Evolutionary conservation across 176 grass and related monocot genomes (phyloP).

Genomic region (Poa pratensis): DNA sequence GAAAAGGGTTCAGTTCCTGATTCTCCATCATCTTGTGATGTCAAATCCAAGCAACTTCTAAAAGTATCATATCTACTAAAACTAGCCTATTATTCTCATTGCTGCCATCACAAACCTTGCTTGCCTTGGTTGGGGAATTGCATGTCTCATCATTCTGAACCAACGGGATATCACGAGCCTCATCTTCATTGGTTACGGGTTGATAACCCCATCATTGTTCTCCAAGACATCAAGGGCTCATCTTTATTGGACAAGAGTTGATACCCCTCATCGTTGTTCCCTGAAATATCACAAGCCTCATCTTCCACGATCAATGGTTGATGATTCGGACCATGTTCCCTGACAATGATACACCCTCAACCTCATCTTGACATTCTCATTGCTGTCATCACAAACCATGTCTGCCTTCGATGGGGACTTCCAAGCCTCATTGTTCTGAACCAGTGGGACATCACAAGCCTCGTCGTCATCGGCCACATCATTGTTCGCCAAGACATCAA

Average conservation of each 20-base stretch:
- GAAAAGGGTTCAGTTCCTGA: slow-evolving; percentile 56
- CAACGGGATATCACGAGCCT: slow-evolving; percentile 38
- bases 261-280: not conserved
- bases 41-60: slow-evolving; percentile 89
- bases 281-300: slow-evolving; percentile 21
- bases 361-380: not conserved
- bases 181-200: slow-evolving; percentile 41
- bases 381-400: slow-evolving; percentile 33
- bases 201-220: slow-evolving; percentile 24
- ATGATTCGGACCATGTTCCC: slow-evolving; percentile 22
- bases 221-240: slow-evolving; percentile 13
- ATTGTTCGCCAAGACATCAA: slow-evolving; percentile 12
- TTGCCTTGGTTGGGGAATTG: slow-evolving; percentile 7
- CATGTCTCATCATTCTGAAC: slow-evolving; percentile 27
- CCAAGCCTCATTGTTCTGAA: slow-evolving; percentile 27
- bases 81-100: slow-evolving; percentile 25
- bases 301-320: slow-evolving; percentile 30
- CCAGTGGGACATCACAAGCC: slow-evolving; percentile 34
- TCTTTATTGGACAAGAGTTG: slow-evolving; percentile 30
- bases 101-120: slow-evolving; percentile 29
- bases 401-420: slow-evolving; percentile 12
- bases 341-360: not conserved
- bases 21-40: slow-evolving; percentile 60
- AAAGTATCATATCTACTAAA: slow-evolving; percentile 76
- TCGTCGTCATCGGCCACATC: slow-evolving; percentile 29